phyloP scores from a whole-genome alignment of 1,284 basidiomycete genomes.

The Irpex sp. region DNA sequence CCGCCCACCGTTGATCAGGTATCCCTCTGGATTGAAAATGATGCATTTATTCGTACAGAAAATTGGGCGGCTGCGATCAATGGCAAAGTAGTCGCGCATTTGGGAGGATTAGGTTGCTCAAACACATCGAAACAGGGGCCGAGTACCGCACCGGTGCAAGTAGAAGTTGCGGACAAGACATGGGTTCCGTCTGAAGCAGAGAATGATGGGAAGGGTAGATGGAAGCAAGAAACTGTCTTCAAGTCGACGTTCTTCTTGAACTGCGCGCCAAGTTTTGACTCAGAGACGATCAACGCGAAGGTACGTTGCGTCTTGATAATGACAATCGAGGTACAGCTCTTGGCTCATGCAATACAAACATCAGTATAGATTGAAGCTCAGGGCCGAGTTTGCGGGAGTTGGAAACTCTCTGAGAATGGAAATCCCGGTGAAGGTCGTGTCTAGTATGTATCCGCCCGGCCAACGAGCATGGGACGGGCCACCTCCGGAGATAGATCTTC shows the following conservation, averaged over 20 bases:
- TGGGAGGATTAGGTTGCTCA: background rate
- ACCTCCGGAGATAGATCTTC: conserved; percentile 4
- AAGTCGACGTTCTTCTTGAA: conserved; percentile 4
- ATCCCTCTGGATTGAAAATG: conserved; percentile 6
- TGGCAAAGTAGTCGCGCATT: background rate
- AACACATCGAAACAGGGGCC: background rate
- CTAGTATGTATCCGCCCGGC: conserved; percentile 2
- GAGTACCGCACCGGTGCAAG: background rate
- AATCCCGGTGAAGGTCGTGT: conserved; percentile 1
- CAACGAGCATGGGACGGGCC: conserved; percentile 4
- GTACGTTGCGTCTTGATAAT: background rate
- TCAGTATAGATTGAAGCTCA: background rate
- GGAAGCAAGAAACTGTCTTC: conserved; percentile 12
- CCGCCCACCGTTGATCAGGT: conserved; percentile 7
- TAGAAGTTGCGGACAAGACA: conserved; percentile 4
- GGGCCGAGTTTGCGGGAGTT: conserved; percentile 3
- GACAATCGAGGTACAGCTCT: background rate
- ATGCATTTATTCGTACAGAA: background rate
- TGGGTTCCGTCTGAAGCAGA: conserved; percentile 10
- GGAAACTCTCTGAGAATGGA: conserved; percentile 1
- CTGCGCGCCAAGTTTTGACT: conserved; percentile 1
- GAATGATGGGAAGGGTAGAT: conserved; percentile 7
- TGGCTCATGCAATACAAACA: background rate
- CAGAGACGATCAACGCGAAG: background rate
- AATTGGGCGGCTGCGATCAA: background rate